Conservation (phyloP, 805 yeast genomes). For the Candida boidinii region DNA sequence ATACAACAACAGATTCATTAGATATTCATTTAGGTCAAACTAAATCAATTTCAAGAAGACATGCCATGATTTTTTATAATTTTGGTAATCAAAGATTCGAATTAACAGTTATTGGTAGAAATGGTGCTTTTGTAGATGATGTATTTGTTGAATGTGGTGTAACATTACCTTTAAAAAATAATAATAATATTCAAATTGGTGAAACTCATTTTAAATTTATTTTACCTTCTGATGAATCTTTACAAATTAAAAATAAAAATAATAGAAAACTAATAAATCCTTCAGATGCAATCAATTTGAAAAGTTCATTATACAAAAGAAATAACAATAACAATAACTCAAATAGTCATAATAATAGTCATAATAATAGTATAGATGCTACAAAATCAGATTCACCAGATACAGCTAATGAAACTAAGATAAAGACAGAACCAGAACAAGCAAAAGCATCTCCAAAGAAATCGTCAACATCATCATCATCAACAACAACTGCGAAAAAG, state of each 20-base stretch:
- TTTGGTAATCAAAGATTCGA: slow-evolving; percentile 95
- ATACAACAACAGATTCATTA: slow-evolving; percentile 45
- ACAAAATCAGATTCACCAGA: slow-evolving; percentile 14
- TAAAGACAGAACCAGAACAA: slow-evolving; percentile 5
- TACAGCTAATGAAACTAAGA: slow-evolving; percentile 10
- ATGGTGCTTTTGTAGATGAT: slow-evolving; percentile 96
- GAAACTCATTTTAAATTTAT: slow-evolving; percentile 85
- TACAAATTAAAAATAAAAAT: slow-evolving; percentile 13
- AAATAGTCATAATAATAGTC: background rate
- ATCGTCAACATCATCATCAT: slow-evolving; percentile 1
- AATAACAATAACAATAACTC: slow-evolving; percentile 6
- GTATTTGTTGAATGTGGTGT: slow-evolving; percentile 82
- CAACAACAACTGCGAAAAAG: too few relatives aligned
- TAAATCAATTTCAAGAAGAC: slow-evolving; percentile 88
- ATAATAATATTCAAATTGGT: slow-evolving; percentile 84
- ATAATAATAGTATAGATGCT: slow-evolving; percentile 11
- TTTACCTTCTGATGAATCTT: slow-evolving; percentile 55
- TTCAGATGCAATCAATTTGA: slow-evolving; percentile 51
- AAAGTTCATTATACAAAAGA: slow-evolving; percentile 35
- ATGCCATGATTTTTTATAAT: slow-evolving; percentile 93
- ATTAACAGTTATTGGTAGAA: slow-evolving; percentile 82
- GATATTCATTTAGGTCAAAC: slow-evolving; percentile 91
- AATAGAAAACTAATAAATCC: slow-evolving; percentile 37
- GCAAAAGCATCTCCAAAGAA: background rate
- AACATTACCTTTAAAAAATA: slow-evolving; percentile 79